Percentiles rank a stretch among this genome's conserved stretches.
These are phyloP conservation scores for Colletotrichum trifolii DNA, from an alignment of 2,329 filamentous ascomycete species.

Conservation along the genomic window DNA sequence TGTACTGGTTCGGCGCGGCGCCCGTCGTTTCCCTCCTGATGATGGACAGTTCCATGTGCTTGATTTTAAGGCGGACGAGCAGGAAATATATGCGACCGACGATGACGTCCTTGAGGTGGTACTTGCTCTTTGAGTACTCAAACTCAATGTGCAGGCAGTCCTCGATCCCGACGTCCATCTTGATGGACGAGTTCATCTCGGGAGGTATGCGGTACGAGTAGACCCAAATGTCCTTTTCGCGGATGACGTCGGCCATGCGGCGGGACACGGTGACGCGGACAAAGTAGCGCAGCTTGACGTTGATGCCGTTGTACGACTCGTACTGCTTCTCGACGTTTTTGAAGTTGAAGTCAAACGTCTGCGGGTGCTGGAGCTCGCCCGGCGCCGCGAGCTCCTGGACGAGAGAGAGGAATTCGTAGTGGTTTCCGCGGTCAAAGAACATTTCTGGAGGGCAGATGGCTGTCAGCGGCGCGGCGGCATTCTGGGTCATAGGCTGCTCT, in stretches of 20 bases:
- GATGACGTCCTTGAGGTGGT: constrained; percentile 98
- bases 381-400: constrained; percentile 97
- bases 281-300: constrained; percentile 98
- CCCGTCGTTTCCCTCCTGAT: constrained; percentile 97
- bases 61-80: constrained; percentile 96
- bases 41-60: constrained; percentile 99
- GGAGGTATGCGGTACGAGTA: constrained; percentile 98
- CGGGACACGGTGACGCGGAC: constrained; percentile 95
- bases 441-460: constrained; percentile 73
- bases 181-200: constrained; percentile 98
- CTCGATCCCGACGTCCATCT: constrained; percentile 99
- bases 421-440: constrained; percentile 99
- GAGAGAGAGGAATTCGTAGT: constrained; percentile 98
- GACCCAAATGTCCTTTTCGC: constrained; percentile 99
- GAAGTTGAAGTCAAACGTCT: constrained; percentile 99
- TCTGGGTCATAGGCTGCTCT: not conserved
- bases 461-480: too few species aligned
- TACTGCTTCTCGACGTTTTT: constrained; percentile 99
- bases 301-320: constrained; percentile 99
- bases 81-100: constrained; percentile 99
- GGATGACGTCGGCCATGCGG: constrained; percentile 96
- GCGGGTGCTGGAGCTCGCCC: constrained; percentile 97
- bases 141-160: constrained; percentile 99
- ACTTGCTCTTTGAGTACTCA: constrained; percentile 99
- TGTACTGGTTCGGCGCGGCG: constrained; percentile 97